Conservation (phyloP, 2,329 filamentous ascomycete genomes). For the Biscogniauxia mediterranea region DNA sequence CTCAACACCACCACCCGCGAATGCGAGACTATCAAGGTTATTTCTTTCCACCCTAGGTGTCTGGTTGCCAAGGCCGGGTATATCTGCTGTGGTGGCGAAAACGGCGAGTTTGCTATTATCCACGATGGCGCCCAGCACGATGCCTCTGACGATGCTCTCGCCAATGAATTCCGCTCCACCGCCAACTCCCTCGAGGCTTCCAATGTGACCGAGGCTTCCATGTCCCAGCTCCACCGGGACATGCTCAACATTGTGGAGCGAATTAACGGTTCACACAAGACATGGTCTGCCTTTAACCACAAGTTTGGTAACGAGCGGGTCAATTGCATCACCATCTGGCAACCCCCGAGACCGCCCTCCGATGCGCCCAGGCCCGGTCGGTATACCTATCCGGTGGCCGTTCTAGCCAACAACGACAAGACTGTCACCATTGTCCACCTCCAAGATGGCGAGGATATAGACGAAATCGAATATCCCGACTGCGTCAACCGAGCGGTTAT, state of each 20-base stretch:
- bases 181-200: conserved; percentile 23
- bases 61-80: conserved; percentile 83
- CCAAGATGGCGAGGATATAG: conserved; percentile 60
- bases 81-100: conserved; percentile 86
- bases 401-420: conserved; percentile 87
- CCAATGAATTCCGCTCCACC: conserved; percentile 21
- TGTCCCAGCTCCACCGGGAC: conserved; percentile 30
- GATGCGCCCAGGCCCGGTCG: conserved; percentile 32
- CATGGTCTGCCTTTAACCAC: conserved; percentile 48
- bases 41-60: conserved; percentile 77
- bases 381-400: conserved; percentile 58
- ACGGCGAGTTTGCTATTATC: conserved; percentile 83
- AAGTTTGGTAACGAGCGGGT: conserved; percentile 60
- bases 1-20: conserved; percentile 68
- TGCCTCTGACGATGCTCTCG: conserved; percentile 34
- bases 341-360: conserved; percentile 40
- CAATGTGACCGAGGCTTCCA: conserved; percentile 36
- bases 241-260: conserved; percentile 34
- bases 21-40: conserved; percentile 69
- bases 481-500: conserved; percentile 94
- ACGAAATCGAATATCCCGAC: conserved; percentile 72
- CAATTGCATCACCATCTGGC: conserved; percentile 66
- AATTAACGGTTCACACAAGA: conserved; percentile 41
- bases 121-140: conserved; percentile 41
- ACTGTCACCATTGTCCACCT: conserved; percentile 83